These are phyloP conservation scores for Harringtonia lauricola DNA, from an alignment of 2,329 filamentous ascomycete species.

Conservation along the genomic window DNA sequence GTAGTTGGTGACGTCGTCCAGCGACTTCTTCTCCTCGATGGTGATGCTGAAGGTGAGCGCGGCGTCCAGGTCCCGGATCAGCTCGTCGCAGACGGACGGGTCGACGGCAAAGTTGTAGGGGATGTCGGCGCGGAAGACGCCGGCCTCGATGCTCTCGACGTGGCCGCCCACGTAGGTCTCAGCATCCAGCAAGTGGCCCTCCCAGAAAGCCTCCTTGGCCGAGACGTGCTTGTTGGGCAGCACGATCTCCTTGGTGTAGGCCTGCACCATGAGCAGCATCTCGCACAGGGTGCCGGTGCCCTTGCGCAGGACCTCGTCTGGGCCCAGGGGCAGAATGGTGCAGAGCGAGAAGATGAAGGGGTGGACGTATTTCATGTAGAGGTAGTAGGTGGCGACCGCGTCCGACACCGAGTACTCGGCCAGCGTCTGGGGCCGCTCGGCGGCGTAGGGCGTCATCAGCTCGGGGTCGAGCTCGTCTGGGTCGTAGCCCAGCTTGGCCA, in stretches of 20 bases:
- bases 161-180: slow-evolving; percentile 98
- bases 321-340: slow-evolving; percentile 86
- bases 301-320: slow-evolving; percentile 87
- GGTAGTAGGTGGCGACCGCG: slow-evolving; percentile 94
- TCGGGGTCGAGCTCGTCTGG: slow-evolving; percentile 96
- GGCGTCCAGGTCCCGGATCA: slow-evolving; percentile 74
- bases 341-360: slow-evolving; percentile 98
- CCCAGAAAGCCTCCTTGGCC: slow-evolving; percentile 88
- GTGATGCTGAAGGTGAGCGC: slow-evolving; percentile 81
- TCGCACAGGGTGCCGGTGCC: slow-evolving; percentile 98
- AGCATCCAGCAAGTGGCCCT: slow-evolving; percentile 89
- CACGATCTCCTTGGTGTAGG: slow-evolving; percentile 83
- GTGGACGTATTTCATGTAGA: slow-evolving; percentile 99
- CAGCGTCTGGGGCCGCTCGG: slow-evolving; percentile 81
- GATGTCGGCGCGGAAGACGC: slow-evolving; percentile 92
- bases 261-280: slow-evolving; percentile 98
- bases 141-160: slow-evolving; percentile 97
- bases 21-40: slow-evolving; percentile 71
- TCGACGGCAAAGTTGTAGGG: slow-evolving; percentile 92
- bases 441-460: slow-evolving; percentile 88
- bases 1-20: slow-evolving; percentile 73
- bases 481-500: slow-evolving; percentile 95
- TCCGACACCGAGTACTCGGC: slow-evolving; percentile 98
- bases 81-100: slow-evolving; percentile 75
- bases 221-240: slow-evolving; percentile 93